Evolutionary conservation across 805 yeast species (phyloP).

Genomic region (Zygoascus biomembranicola): DNA sequence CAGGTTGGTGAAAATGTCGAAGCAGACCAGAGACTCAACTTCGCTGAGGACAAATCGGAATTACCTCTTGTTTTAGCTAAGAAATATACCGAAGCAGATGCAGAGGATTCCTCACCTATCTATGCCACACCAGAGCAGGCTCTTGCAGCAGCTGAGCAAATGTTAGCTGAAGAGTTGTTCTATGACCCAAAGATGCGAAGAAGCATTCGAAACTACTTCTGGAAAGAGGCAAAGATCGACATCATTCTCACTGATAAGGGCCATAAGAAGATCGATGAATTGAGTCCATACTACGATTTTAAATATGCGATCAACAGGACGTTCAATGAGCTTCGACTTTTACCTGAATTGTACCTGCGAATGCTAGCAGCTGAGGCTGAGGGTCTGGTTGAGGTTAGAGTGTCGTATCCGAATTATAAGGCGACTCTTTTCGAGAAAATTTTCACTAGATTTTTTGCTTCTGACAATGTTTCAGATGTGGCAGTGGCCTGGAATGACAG

Average conservation of each 20-base stretch:
- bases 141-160: constrained; percentile 61
- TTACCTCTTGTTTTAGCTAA: constrained; percentile 56
- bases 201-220: constrained; percentile 49
- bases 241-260: constrained; percentile 81
- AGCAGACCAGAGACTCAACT: constrained; percentile 57
- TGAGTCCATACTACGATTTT: constrained; percentile 78
- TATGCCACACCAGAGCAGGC: constrained; percentile 39
- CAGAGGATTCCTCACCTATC: constrained; percentile 1
- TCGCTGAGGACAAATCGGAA: constrained; percentile 57
- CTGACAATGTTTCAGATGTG: constrained; percentile 52
- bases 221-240: constrained; percentile 56
- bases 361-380: constrained; percentile 87
- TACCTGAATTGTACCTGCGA: constrained; percentile 77
- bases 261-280: constrained; percentile 62
- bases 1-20: constrained; percentile 76
- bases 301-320: constrained; percentile 83
- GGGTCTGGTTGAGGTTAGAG: constrained; percentile 61
- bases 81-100: constrained; percentile 19
- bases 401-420: constrained; percentile 43
- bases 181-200: constrained; percentile 75
- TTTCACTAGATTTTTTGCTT: constrained; percentile 27
- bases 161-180: constrained; percentile 69
- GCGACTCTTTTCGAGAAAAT: constrained; percentile 32
- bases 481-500: constrained; percentile 75
- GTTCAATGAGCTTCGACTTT: constrained; percentile 59